Evolutionary conservation across 108 stramenopile species (phyloP).

Genomic region (Nannochloropsis gaditana): DNA sequence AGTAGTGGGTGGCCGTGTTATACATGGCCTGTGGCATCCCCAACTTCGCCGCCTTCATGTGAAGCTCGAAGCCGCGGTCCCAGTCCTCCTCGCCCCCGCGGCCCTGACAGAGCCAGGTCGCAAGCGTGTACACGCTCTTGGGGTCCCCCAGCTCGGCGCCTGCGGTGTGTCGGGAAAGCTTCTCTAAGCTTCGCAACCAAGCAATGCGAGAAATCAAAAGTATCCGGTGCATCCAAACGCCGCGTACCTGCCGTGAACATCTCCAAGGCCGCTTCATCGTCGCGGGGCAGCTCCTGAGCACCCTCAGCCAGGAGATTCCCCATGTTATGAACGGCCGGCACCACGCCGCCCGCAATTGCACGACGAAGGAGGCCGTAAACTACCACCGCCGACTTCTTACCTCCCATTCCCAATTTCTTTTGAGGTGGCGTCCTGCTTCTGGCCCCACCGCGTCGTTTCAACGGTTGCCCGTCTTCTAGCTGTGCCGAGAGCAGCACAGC

Average conservation of each 20-base stretch:
- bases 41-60: conserved; percentile 21
- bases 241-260: neutral
- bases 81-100: conserved; percentile 22
- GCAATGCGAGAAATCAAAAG: neutral
- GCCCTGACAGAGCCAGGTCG: conserved; percentile 5
- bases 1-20: conserved; percentile 33
- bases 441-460: neutral
- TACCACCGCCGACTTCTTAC: neutral
- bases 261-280: conserved; percentile 14
- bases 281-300: neutral
- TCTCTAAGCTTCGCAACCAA: neutral
- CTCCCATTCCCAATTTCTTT: neutral
- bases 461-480: neutral
- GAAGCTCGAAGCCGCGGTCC: conserved; percentile 31
- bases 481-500: conserved; percentile 11
- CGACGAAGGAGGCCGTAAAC: neutral
- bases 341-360: neutral
- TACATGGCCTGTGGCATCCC: conserved; percentile 40
- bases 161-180: neutral
- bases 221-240: neutral
- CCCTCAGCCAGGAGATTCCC: neutral
- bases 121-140: neutral
- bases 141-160: conserved; percentile 7
- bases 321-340: conserved; percentile 11
- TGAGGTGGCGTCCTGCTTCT: neutral